phyloP scores from a whole-genome alignment of 2,329 filamentous ascomycete species.

The Colletotrichum liaoningense region DNA sequence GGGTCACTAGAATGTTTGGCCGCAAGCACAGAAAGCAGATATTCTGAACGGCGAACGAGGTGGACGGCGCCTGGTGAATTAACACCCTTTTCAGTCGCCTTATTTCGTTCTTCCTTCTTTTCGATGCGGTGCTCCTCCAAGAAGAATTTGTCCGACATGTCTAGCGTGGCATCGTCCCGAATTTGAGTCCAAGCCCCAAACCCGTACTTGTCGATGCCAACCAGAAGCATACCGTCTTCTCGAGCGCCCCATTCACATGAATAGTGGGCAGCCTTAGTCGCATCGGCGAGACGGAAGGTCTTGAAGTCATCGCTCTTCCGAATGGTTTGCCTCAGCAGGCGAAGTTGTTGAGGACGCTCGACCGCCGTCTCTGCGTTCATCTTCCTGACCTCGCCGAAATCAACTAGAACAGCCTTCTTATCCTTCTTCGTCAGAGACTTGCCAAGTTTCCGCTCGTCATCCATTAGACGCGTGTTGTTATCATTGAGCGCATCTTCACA shows the following conservation, averaged over 20 bases:
- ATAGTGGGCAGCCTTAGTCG: conserved; percentile 92
- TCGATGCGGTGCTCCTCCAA: conserved; percentile 98
- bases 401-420: conserved; percentile 95
- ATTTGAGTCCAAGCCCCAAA: conserved; percentile 97
- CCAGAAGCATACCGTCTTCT: conserved; percentile 96
- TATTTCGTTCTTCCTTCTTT: conserved; percentile 92
- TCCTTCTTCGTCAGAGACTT: conserved; percentile 95
- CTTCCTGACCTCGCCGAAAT: conserved; percentile 92
- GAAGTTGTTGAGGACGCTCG: conserved; percentile 90
- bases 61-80: conserved; percentile 98
- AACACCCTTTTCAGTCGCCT: conserved; percentile 80
- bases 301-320: conserved; percentile 75
- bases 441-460: conserved; percentile 84
- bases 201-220: conserved; percentile 92
- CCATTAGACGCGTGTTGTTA: conserved; percentile 78
- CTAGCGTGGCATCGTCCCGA: conserved; percentile 88
- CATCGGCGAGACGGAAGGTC: conserved; percentile 88
- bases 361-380: conserved; percentile 96
- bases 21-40: conserved; percentile 93
- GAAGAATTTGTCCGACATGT: conserved; percentile 91
- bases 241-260: conserved; percentile 91
- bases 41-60: conserved; percentile 93
- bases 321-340: conserved; percentile 82
- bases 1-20: conserved; percentile 83
- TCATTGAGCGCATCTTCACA: conserved; percentile 70